These are phyloP conservation scores for Hirschfeldia incana DNA, from an alignment of 345 rosid genomes.

Conservation along the genomic window DNA sequence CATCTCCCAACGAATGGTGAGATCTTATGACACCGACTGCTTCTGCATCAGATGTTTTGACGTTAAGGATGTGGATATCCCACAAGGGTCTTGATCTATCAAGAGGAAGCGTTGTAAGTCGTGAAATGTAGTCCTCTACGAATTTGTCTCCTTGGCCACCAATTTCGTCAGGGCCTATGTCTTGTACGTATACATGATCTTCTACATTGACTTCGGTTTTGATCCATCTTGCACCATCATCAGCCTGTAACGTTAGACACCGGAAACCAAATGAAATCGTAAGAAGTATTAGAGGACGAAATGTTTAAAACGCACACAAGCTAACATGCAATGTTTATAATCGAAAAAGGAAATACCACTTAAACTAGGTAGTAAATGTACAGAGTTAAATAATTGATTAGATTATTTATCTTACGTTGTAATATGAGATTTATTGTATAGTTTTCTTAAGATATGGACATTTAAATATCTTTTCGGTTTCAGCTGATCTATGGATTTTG, in stretches of 20 bases:
- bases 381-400: too few relatives aligned
- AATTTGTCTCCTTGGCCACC: conserved; percentile 44
- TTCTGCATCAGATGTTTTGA: conserved; percentile 19
- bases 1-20: conserved; percentile 59
- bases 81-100: conserved; percentile 64
- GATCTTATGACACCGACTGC: conserved; percentile 27
- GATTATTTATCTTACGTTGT: too few relatives aligned
- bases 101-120: conserved; percentile 49
- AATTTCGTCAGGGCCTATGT: conserved; percentile 34
- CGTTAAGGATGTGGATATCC: conserved; percentile 22
- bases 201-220: conserved; percentile 49
- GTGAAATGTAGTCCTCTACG: conserved; percentile 61
- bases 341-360: background rate
- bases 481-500: too few relatives aligned
- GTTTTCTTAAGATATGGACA: too few relatives aligned
- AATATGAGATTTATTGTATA: too few relatives aligned
- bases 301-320: background rate
- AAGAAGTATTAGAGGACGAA: background rate
- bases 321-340: background rate
- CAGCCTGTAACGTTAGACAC: background rate
- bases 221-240: conserved; percentile 52
- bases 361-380: too few relatives aligned
- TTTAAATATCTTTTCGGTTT: too few relatives aligned
- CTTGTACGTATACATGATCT: conserved; percentile 53
- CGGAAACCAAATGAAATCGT: background rate